Base-by-base conservation (phyloP, 305 asterid species). In the Solanum hybrid region DNA sequence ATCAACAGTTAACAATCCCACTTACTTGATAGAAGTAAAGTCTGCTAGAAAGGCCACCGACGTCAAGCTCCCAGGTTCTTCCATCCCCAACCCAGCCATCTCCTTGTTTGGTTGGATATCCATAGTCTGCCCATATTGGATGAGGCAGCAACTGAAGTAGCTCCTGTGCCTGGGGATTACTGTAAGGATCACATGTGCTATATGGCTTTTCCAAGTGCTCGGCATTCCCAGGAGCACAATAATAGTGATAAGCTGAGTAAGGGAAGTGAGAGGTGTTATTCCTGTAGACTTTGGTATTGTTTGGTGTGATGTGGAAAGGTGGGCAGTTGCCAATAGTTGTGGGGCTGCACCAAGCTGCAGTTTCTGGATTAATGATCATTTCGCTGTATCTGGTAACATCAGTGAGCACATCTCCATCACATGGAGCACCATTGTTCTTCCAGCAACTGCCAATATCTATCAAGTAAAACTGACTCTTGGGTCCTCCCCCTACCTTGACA, bases 361-460 rank as follows among this genome's bases (percentile, higher is more conserved):
- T 91, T 57, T 89, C 93, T 1, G 97, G 97, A 91, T 95, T 96
- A 40, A 96, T 93, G 79, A 96, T 95, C 97, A 96, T 96, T 92
- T 96, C 97, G 0, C 95, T 93, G 93, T 96, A 96, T 86, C 98
- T 85, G 67, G 98, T 96, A n/a, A 95, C 92, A 57, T 96, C 97
- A 0, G 97, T 94, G 35, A 89, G 90, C 31, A 94, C 94, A 46
- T 96, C 95, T 20, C 98, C 97, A 7, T 95, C 93, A 34, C 98
- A 96, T 3, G 96, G 95, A 37, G 80, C 79, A 2, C 98, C 97
- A 36, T 94, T 91, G 93, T 94, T 95, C 90, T 95, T 96, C 98
- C 98, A 95, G 92, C 98, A 96, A 93, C 98, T 95, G 18, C 97
- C 98, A 0, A 96, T 95, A 92, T 94, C 97, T 31, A 96, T 93